Percentiles rank a stretch among this genome's conserved stretches.
phyloP scores from a whole-genome alignment of 108 stramenopile genomes.

The Nitzschia palea region DNA sequence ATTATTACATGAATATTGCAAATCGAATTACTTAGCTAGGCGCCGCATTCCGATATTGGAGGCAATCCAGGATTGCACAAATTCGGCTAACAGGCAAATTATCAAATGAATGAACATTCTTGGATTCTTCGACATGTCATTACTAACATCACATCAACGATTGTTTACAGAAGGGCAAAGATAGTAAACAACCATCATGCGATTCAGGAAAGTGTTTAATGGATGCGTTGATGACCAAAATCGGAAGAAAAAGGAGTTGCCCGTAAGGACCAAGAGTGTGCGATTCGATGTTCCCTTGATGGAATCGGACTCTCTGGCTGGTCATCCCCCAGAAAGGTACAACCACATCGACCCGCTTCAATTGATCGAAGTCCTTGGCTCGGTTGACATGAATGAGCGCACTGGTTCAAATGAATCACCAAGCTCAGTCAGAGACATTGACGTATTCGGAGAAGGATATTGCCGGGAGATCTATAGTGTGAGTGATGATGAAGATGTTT shows the following conservation, averaged over 20 bases:
- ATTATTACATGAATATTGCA: neutral
- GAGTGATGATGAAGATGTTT: too few relatives aligned
- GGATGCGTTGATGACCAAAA: neutral
- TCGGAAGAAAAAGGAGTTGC: neutral
- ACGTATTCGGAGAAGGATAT: neutral
- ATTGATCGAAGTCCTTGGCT: neutral
- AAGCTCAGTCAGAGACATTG: neutral
- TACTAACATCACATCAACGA: neutral
- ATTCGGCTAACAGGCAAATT: neutral
- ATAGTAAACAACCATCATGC: neutral
- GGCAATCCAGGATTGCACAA: neutral
- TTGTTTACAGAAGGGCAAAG: neutral
- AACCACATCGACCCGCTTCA: neutral
- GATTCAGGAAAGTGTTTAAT: neutral
- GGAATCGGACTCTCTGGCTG: neutral
- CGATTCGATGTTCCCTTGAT: neutral
- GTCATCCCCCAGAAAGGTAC: neutral
- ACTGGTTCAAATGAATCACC: neutral
- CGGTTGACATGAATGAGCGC: neutral
- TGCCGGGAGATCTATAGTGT: neutral
- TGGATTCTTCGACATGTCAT: too few relatives aligned
- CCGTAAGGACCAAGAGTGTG: neutral
- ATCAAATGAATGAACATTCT: too few relatives aligned
- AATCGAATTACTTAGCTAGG: too few relatives aligned
- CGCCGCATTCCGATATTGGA: neutral